Evolutionary conservation across 75 land plant genomes (phyloP).

Genomic region (Azolla pinnata): DNA sequence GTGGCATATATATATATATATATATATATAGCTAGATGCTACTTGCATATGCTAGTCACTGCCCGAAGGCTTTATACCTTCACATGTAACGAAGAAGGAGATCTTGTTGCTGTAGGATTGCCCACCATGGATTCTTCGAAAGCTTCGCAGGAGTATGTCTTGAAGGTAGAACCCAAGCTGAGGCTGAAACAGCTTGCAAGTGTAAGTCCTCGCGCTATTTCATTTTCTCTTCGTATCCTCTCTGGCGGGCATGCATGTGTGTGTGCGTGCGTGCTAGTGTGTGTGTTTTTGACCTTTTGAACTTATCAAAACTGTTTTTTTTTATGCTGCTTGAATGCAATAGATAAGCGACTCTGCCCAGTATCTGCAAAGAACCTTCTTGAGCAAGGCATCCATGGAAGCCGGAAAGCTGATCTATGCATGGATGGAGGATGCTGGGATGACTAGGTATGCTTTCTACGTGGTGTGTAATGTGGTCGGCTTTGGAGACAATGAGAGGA

Average conservation of each 20-base stretch:
- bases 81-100: too few relatives aligned
- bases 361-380: constrained; percentile 77
- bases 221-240: background rate
- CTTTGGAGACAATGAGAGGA: too few relatives aligned
- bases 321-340: background rate
- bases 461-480: too few relatives aligned
- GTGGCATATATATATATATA: too few relatives aligned
- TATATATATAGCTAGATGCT: too few relatives aligned
- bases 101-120: too few relatives aligned
- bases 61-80: too few relatives aligned
- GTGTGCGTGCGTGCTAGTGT: background rate
- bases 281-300: background rate
- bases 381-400: constrained; percentile 72
- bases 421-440: constrained; percentile 98
- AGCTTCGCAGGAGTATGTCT: constrained; percentile 19
- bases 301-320: background rate
- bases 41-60: too few relatives aligned
- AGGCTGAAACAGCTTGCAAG: constrained; percentile 55
- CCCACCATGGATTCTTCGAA: too few relatives aligned
- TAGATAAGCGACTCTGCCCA: constrained; percentile 74
- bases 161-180: constrained; percentile 57
- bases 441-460: constrained; percentile 51
- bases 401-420: constrained; percentile 50
- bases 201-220: constrained; percentile 21
- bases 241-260: background rate